Conservation (phyloP, 2,329 filamentous ascomycete species). For the Colletotrichum destructivum region DNA sequence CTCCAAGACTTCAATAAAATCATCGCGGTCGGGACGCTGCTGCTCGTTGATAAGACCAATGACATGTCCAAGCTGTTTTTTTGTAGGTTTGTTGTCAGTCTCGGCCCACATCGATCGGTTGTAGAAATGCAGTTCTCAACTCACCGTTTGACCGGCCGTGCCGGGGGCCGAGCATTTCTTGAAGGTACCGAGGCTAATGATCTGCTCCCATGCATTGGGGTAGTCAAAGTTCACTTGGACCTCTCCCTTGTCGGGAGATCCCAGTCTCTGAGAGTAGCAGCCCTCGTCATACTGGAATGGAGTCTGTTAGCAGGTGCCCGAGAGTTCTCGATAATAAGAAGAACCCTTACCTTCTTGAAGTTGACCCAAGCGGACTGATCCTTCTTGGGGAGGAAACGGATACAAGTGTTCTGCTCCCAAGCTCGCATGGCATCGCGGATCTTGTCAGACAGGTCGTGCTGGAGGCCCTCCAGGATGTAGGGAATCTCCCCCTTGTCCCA, state of each 20-base stretch:
- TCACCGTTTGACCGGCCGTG: neutral
- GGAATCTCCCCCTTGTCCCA: conserved; percentile 10
- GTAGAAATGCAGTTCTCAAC: neutral
- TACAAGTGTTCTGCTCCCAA: conserved; percentile 25
- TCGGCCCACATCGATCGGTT: no score
- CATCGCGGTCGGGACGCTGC: conserved; percentile 26
- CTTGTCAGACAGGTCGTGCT: conserved; percentile 13
- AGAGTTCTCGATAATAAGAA: no score
- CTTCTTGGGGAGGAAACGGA: conserved; percentile 17
- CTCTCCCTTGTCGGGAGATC: neutral
- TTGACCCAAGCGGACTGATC: conserved; percentile 3
- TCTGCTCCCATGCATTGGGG: neutral
- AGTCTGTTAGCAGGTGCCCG: neutral
- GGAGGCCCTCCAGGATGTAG: conserved; percentile 13
- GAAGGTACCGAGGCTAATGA: fast-evolving
- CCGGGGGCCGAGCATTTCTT: neutral
- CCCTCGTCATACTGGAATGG: neutral
- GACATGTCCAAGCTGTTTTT: conserved; percentile 5
- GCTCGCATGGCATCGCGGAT: conserved; percentile 22
- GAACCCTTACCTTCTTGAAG: conserved; percentile 15
- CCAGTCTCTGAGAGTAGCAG: neutral
- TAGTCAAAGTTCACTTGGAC: conserved; percentile 7
- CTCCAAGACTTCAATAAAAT: neutral
- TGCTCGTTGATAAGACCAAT: conserved; percentile 29
- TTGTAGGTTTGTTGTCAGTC: neutral